Evolutionary conservation across 129 eudicot genomes (phyloP).

Genomic region (Saposhnikovia divaricata): DNA sequence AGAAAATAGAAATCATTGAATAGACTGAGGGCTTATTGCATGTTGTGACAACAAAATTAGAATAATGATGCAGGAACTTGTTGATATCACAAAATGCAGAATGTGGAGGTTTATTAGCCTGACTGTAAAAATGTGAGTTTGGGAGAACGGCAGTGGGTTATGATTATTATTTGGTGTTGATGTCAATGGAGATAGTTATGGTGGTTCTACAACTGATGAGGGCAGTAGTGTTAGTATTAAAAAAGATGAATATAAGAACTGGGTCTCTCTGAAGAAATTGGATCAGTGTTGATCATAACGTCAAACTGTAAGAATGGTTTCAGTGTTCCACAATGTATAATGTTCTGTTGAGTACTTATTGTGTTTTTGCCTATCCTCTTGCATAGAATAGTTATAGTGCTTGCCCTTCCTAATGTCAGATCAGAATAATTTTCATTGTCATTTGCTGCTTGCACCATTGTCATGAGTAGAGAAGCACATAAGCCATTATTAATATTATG

Average conservation of each 20-base stretch:
- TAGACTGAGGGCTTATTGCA: background rate
- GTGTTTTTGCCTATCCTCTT: too few relatives aligned
- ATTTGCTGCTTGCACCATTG: too few relatives aligned
- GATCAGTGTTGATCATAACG: too few relatives aligned
- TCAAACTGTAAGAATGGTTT: too few relatives aligned
- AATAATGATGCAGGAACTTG: background rate
- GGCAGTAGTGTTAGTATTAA: background rate
- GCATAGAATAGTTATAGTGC: too few relatives aligned
- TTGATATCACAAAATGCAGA: background rate
- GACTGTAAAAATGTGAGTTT: background rate
- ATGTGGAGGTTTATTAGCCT: background rate
- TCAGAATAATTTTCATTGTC: too few relatives aligned
- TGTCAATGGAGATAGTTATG: background rate
- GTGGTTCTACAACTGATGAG: background rate
- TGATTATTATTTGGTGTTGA: too few relatives aligned
- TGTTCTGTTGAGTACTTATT: background rate
- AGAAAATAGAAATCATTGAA: background rate
- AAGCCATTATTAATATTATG: too few relatives aligned
- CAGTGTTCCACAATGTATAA: too few relatives aligned
- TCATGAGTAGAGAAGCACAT: background rate
- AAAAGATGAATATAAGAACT: too few relatives aligned
- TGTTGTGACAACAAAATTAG: background rate
- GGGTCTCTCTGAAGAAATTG: too few relatives aligned
- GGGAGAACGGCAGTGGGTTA: background rate
- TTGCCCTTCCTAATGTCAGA: too few relatives aligned